Conservation (phyloP, 768 basidiomycete genomes). For the Boletus reticuloceps region DNA sequence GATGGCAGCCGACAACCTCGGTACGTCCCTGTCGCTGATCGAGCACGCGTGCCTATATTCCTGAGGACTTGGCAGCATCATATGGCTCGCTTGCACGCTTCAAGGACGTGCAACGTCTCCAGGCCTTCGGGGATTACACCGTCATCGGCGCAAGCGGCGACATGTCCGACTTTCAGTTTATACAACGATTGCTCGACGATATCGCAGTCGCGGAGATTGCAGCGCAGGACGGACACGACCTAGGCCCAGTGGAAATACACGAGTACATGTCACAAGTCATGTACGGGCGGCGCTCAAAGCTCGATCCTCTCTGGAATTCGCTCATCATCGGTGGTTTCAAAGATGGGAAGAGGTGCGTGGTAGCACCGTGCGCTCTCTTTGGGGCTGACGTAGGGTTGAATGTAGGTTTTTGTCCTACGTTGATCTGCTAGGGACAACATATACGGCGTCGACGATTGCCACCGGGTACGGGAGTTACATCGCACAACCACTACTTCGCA, state of each 20-base stretch:
- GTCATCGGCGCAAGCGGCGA: slow-evolving; percentile 93
- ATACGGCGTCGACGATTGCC: slow-evolving; percentile 87
- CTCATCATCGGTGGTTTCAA: slow-evolving; percentile 90
- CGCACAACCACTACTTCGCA: slow-evolving; percentile 88
- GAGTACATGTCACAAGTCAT: slow-evolving; percentile 88
- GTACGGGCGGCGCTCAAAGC: slow-evolving; percentile 84
- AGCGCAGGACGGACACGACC: slow-evolving; percentile 75
- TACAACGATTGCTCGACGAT: slow-evolving; percentile 77
- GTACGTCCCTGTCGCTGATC: slow-evolving; percentile 40
- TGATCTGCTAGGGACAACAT: slow-evolving; percentile 95
- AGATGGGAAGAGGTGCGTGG: slow-evolving; percentile 70
- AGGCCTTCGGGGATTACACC: slow-evolving; percentile 79
- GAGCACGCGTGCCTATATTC: neutral
- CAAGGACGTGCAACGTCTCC: slow-evolving; percentile 89
- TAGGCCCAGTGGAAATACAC: slow-evolving; percentile 89
- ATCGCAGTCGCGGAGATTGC: slow-evolving; percentile 78
- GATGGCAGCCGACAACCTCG: slow-evolving; percentile 97
- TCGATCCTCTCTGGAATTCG: slow-evolving; percentile 95
- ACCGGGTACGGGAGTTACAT: slow-evolving; percentile 94
- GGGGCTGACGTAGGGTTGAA: neutral
- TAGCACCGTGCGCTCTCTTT: neutral
- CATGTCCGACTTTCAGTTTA: slow-evolving; percentile 96
- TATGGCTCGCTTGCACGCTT: slow-evolving; percentile 97
- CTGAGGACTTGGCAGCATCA: slow-evolving; percentile 56
- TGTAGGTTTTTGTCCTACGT: slow-evolving; percentile 89